A percentile compares a stretch with the other conserved stretches of the same genome.
These are phyloP conservation scores for Starmera dryadoides DNA, from an alignment of 805 yeast species.

Conservation along the genomic window DNA sequence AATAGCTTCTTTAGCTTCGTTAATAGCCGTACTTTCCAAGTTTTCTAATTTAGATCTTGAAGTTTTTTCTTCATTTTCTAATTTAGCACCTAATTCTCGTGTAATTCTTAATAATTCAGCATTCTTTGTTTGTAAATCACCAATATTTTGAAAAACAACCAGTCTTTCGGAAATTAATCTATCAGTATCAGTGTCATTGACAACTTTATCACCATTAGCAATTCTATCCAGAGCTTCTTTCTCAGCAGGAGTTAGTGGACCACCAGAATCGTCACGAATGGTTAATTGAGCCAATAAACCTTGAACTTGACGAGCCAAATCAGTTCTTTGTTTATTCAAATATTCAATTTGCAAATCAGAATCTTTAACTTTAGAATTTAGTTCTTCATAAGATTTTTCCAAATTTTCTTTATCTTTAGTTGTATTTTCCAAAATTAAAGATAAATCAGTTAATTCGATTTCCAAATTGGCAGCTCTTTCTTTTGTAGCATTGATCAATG, in stretches of 20 bases:
- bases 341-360: slow-evolving; percentile 29
- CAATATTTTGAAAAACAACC: slow-evolving; percentile 58
- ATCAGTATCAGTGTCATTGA: slow-evolving; percentile 59
- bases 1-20: slow-evolving; percentile 66
- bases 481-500: slow-evolving; percentile 62
- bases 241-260: slow-evolving; percentile 61
- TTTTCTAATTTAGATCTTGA: slow-evolving; percentile 27
- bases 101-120: slow-evolving; percentile 62
- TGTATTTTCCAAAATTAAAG: slow-evolving; percentile 46
- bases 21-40: slow-evolving; percentile 40
- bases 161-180: slow-evolving; percentile 64
- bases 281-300: slow-evolving; percentile 60
- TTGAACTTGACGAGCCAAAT: slow-evolving; percentile 80
- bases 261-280: slow-evolving; percentile 45
- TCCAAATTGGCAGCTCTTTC: slow-evolving; percentile 51
- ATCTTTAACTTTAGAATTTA: slow-evolving; percentile 18
- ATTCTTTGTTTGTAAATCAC: slow-evolving; percentile 68
- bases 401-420: slow-evolving; percentile 41
- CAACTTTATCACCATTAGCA: slow-evolving; percentile 22
- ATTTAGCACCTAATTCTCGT: slow-evolving; percentile 61
- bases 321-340: slow-evolving; percentile 53
- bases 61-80: slow-evolving; percentile 54
- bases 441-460: slow-evolving; percentile 45
- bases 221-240: slow-evolving; percentile 54
- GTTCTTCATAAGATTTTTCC: slow-evolving; percentile 15